phyloP scores from a whole-genome alignment of 345 rosid species.

The Ailanthus altissimus region DNA sequence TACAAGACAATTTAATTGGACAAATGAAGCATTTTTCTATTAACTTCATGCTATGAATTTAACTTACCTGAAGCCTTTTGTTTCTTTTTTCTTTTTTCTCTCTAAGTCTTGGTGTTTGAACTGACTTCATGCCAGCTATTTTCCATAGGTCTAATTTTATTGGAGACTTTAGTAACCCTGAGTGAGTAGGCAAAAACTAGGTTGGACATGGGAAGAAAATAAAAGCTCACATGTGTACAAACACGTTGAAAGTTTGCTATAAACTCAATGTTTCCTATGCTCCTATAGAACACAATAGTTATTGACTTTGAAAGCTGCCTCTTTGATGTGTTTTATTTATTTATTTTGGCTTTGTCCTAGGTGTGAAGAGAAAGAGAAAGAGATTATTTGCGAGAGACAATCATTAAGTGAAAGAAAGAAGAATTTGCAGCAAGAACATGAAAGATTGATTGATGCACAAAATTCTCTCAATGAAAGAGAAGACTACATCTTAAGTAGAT shows the following conservation, averaged over 20 bases:
- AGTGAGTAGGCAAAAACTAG: neutral
- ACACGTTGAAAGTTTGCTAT: neutral
- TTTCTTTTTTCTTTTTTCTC: neutral
- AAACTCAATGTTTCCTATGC: neutral
- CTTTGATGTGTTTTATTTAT: neutral
- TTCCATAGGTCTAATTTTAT: neutral
- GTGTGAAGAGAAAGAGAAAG: slow-evolving; percentile 83
- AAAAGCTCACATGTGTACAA: neutral
- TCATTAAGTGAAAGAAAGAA: slow-evolving; percentile 71
- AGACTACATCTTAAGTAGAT: slow-evolving; percentile 63
- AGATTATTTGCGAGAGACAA: slow-evolving; percentile 60
- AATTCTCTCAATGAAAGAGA: slow-evolving; percentile 80
- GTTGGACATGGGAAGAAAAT: neutral
- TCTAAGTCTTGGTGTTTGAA: neutral
- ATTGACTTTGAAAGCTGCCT: neutral
- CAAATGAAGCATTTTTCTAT: neutral
- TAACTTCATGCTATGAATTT: neutral
- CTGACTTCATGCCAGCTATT: neutral
- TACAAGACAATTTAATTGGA: neutral
- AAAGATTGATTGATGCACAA: slow-evolving; percentile 74
- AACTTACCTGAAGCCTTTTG: neutral
- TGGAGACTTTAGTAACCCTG: neutral
- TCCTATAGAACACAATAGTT: neutral
- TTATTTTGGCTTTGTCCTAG: slow-evolving; percentile 37
- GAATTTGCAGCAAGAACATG: slow-evolving; percentile 75